These are phyloP conservation scores for Penicillium nordicum DNA, from an alignment of 2,329 filamentous ascomycete genomes.

Conservation along the genomic window DNA sequence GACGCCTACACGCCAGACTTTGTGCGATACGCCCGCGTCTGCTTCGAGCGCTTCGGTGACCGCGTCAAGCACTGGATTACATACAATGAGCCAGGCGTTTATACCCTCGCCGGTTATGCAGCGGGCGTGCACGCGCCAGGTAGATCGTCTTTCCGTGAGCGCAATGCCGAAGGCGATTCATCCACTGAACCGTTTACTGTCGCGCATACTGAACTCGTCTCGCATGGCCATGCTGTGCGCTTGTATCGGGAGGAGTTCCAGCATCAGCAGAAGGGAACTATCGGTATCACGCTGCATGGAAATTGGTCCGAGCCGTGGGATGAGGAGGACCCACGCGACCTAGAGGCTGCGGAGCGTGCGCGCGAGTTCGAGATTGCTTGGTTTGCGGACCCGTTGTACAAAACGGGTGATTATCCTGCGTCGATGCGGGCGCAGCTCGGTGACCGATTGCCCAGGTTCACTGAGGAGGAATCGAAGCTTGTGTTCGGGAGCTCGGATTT, in stretches of 20 bases:
- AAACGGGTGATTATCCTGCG: constrained; percentile 69
- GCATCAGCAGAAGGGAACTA: constrained; percentile 63
- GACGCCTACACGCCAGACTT: constrained; percentile 74
- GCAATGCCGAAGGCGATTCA: constrained; percentile 68
- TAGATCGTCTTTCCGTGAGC: constrained; percentile 66
- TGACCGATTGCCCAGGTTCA: constrained; percentile 68
- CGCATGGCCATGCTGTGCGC: constrained; percentile 71
- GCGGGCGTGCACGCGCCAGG: constrained; percentile 73
- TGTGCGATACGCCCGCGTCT: constrained; percentile 69
- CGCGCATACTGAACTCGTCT: constrained; percentile 72
- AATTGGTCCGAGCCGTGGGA: constrained; percentile 76
- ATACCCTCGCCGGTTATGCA: constrained; percentile 71
- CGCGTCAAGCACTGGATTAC: constrained; percentile 82
- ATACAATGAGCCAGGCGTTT: constrained; percentile 81
- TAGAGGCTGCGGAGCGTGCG: constrained; percentile 69
- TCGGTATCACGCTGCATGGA: constrained; percentile 78
- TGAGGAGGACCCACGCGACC: constrained; percentile 63
- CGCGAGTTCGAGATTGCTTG: constrained; percentile 78
- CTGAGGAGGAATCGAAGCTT: constrained; percentile 63
- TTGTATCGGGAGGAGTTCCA: constrained; percentile 76
- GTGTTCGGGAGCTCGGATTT: constrained; percentile 78
- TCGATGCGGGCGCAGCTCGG: constrained; percentile 78
- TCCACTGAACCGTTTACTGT: constrained; percentile 72
- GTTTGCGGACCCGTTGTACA: constrained; percentile 79
- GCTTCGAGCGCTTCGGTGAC: constrained; percentile 67